Evolutionary conservation across 2,329 filamentous ascomycete genomes (phyloP).

Genomic region (Cercospora canescens): DNA sequence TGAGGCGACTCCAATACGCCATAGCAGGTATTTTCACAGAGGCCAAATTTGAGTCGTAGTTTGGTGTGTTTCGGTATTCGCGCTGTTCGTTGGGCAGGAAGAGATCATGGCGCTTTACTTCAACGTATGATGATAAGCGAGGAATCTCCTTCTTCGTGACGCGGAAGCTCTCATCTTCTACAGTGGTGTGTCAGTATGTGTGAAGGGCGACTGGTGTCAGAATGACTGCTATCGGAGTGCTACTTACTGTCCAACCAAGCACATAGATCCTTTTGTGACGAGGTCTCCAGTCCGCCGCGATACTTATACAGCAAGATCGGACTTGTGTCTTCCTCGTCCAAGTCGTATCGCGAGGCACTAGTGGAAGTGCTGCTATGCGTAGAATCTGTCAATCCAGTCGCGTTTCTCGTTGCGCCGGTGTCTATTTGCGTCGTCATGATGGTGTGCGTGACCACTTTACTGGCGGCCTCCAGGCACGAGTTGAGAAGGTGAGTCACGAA

Average conservation of each 20-base stretch:
- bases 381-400: constrained; percentile 47
- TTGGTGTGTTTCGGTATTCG: constrained; percentile 38
- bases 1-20: constrained; percentile 48
- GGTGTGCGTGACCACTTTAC: constrained; percentile 11
- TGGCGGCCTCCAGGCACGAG: constrained; percentile 21
- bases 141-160: constrained; percentile 50
- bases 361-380: constrained; percentile 42
- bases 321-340: constrained; percentile 45
- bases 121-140: constrained; percentile 46
- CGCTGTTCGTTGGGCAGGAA: constrained; percentile 42
- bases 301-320: constrained; percentile 45
- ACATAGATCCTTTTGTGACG: constrained; percentile 48
- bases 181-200: not conserved
- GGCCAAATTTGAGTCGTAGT: constrained; percentile 49
- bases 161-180: constrained; percentile 45
- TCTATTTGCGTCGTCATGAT: constrained; percentile 18
- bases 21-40: constrained; percentile 47
- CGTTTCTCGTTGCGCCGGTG: constrained; percentile 21
- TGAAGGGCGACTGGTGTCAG: not conserved
- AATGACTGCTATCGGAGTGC: not conserved
- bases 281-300: constrained; percentile 44
- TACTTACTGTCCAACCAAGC: constrained; percentile 37
- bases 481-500: constrained; percentile 17
- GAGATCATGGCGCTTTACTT: constrained; percentile 49
- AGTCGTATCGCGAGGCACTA: constrained; percentile 41